These are phyloP conservation scores for Diplodia corticola DNA, from an alignment of 2,329 filamentous ascomycete species.

Conservation along the genomic window DNA sequence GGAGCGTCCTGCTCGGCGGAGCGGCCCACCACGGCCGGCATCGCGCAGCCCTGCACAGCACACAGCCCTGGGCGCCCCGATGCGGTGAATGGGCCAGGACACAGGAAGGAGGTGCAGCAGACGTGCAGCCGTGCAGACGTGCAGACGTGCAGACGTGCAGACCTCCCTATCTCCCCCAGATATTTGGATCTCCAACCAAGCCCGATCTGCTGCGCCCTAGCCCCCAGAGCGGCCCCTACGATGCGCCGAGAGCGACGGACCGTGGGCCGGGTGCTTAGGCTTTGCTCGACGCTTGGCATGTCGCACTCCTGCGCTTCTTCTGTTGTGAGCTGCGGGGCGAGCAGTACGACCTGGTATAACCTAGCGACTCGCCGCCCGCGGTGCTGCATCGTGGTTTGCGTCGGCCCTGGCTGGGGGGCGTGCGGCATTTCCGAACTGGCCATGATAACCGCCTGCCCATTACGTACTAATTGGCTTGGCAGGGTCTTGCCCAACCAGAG, in stretches of 20 bases:
- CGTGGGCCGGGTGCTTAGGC: constrained; percentile 4
- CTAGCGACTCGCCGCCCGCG: background rate
- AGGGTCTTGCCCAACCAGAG: constrained; percentile 14
- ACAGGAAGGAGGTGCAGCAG: constrained; percentile 11
- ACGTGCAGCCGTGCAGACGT: too few relatives aligned
- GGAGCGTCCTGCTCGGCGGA: background rate
- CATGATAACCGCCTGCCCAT: constrained; percentile 14
- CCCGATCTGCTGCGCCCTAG: constrained; percentile 13
- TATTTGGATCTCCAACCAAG: constrained; percentile 20
- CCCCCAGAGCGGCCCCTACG: background rate
- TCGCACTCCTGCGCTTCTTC: background rate
- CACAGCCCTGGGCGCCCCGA: background rate
- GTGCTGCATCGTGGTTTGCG: background rate
- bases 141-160: too few relatives aligned
- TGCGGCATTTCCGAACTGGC: constrained; percentile 15
- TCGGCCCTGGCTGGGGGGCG: constrained; percentile 1
- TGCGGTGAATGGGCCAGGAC: background rate
- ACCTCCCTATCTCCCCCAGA: constrained; percentile 10
- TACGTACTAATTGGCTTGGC: constrained; percentile 20
- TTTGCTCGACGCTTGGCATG: constrained; percentile 9
- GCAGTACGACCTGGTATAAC: too few relatives aligned
- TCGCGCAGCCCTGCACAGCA: background rate
- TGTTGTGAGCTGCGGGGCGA: background rate
- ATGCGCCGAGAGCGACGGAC: constrained; percentile 13
- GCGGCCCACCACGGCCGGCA: background rate